Evolutionary conservation across 78 protist species (phyloP).

Genomic region (Trichosphaerium sp.): DNA sequence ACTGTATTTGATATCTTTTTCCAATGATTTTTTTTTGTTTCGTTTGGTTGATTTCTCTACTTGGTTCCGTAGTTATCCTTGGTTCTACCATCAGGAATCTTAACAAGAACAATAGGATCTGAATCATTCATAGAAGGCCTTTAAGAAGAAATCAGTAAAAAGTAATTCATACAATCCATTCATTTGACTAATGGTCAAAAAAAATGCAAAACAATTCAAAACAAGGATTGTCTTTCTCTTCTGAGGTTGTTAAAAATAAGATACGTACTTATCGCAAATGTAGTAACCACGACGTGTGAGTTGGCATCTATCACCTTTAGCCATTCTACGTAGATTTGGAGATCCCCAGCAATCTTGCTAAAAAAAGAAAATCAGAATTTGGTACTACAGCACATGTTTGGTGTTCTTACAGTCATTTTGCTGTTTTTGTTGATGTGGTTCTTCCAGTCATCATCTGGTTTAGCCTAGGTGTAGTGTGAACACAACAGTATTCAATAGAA

Average conservation of each 20-base stretch:
- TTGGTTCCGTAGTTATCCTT: too few relatives aligned
- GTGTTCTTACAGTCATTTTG: neutral
- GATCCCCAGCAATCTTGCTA: conserved; percentile 7
- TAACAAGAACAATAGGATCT: conserved; percentile 37
- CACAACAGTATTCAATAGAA: too few relatives aligned
- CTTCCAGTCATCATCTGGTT: conserved; percentile 2
- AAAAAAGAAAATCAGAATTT: neutral
- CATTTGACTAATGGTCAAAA: too few relatives aligned
- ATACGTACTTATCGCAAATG: conserved; percentile 52
- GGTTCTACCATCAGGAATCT: conserved; percentile 27
- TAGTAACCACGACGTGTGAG: conserved; percentile 80
- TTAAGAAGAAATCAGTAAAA: too few relatives aligned
- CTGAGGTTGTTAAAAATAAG: conserved; percentile 11
- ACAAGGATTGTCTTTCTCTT: neutral
- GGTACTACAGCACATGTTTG: neutral
- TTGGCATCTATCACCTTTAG: conserved; percentile 70
- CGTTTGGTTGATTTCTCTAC: too few relatives aligned
- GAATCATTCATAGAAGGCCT: too few relatives aligned
- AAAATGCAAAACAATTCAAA: too few relatives aligned
- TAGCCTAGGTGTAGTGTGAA: conserved; percentile 24
- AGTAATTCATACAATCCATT: too few relatives aligned
- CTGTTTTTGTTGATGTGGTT: neutral
- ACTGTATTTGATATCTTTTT: too few relatives aligned
- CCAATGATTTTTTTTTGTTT: too few relatives aligned
- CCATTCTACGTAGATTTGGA: conserved; percentile 20